Evolutionary conservation across 1,284 basidiomycete species (phyloP), one percentile per base, ranked within the genome.

Genomic region (Cystobasidium pallidum): DNA sequence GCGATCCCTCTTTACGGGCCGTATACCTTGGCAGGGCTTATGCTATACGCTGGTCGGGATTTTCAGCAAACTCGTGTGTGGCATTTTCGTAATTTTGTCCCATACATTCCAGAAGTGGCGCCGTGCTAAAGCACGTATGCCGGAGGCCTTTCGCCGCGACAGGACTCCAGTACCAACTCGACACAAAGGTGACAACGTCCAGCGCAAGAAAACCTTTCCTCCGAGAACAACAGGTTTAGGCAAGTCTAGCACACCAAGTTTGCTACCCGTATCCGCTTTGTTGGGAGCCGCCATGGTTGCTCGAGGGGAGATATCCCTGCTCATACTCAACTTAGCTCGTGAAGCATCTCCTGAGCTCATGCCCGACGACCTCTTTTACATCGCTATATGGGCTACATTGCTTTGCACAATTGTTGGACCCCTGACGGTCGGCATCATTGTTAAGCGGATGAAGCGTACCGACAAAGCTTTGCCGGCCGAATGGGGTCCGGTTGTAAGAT

Each of bases 261-360:
- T 51, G 36, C 70, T 8, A 66, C 70, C 2, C 41, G 79, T 8
- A 72, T 45, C 79, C 0, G 67, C 80, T 0, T 80, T 85, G 58
- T 77, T 85, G 4, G 83, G 85, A 3, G 72, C 82, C 8, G 83
- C 84, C 0, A 84, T 86, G 80, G 82, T 86, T 54, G 83, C 85
- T 0, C 80, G 86, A 3, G 86, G 86, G 3, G 85, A 86, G 76
- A 86, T 86, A 41, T 85, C 85, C 0, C 80, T 85, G 39, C 72
- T 78, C 45, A 73, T 78, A 36, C 66, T 75, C 28, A 75, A 77
- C 54, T 70, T 77, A 43, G 77, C 76, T 30, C 65, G 63, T 39
- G 64, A 73, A 45, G 52, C 30, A 45, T 75, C 24, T 28, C 63
- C 26, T 8, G 57, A 24, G 36, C 63, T 28, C 41, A 68, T 19